These are phyloP conservation scores for Coemansia sp. DNA, from an alignment of 192 early-diverging fungal genomes.

Conservation along the genomic window DNA sequence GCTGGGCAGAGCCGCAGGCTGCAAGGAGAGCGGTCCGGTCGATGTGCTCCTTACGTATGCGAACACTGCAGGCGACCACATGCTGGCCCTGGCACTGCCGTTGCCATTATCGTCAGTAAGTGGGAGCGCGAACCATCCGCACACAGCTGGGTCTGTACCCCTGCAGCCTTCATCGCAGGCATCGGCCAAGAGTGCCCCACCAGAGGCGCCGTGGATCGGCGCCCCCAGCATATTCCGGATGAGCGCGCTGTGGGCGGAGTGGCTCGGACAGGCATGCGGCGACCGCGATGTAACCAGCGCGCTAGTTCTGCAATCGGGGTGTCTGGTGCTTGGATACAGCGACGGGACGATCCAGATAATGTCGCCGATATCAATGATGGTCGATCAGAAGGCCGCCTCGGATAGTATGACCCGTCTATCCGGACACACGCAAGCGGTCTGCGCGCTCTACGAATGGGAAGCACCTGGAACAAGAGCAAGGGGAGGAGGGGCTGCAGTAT, in stretches of 20 bases:
- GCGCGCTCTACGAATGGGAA: slow-evolving; percentile 35
- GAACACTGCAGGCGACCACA: slow-evolving; percentile 21
- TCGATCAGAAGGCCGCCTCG: not conserved
- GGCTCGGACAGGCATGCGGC: slow-evolving; percentile 18
- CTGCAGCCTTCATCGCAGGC: slow-evolving; percentile 16
- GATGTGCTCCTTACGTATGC: slow-evolving; percentile 32
- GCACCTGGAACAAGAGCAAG: not conserved
- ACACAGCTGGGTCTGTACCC: slow-evolving; percentile 12
- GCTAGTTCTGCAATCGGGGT: slow-evolving; percentile 13
- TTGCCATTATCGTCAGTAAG: slow-evolving; percentile 43
- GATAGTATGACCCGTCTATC: slow-evolving; percentile 1
- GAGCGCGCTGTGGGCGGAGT: slow-evolving; percentile 26
- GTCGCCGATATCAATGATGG: slow-evolving; percentile 22
- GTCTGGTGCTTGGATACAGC: slow-evolving; percentile 26
- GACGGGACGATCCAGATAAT: slow-evolving; percentile 24
- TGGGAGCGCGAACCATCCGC: slow-evolving; percentile 49
- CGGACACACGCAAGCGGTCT: slow-evolving; percentile 33
- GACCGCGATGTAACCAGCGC: slow-evolving; percentile 20
- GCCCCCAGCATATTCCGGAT: slow-evolving; percentile 21
- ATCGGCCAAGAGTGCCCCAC: not conserved
- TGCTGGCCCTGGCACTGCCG: slow-evolving; percentile 35
- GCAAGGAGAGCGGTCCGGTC: slow-evolving; percentile 1
- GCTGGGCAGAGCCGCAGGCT: slow-evolving; percentile 5
- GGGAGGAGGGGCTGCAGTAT: not conserved
- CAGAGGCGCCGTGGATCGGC: slow-evolving; percentile 29